Conservation (phyloP, 2,329 filamentous ascomycete genomes). For the Rhinocladiella similis region DNA sequence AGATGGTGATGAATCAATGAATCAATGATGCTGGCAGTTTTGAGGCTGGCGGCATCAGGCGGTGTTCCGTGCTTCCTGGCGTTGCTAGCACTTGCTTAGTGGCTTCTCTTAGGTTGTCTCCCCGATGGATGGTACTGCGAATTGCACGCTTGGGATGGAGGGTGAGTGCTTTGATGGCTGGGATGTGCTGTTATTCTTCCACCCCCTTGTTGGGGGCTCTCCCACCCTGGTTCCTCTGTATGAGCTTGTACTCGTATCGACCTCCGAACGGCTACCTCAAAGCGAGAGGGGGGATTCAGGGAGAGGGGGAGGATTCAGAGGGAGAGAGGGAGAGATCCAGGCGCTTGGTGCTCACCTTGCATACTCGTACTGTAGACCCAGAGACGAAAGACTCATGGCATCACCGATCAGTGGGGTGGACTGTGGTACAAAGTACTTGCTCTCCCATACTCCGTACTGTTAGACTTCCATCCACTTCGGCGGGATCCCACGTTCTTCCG, state of each 20-base stretch:
- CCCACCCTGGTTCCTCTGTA: too few relatives aligned
- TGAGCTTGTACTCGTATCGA: too few relatives aligned
- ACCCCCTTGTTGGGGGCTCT: too few relatives aligned
- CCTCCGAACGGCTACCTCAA: too few relatives aligned
- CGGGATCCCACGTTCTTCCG: conserved; percentile 27
- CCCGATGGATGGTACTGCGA: background rate
- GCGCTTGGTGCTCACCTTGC: too few relatives aligned
- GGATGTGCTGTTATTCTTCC: background rate
- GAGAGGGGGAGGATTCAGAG: too few relatives aligned
- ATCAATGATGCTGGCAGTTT: background rate
- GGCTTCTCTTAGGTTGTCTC: too few relatives aligned
- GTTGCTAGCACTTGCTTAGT: background rate
- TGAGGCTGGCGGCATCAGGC: background rate
- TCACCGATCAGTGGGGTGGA: background rate
- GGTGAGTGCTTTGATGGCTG: background rate
- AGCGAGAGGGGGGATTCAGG: too few relatives aligned
- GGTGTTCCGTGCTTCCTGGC: background rate
- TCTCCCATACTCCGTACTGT: background rate
- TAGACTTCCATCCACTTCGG: conserved; percentile 8
- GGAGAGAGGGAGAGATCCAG: too few relatives aligned
- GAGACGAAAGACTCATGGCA: background rate
- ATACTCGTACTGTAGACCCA: too few relatives aligned
- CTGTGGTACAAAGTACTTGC: too few relatives aligned
- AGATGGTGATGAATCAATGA: too few relatives aligned
- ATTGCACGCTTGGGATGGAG: background rate